phyloP scores from a whole-genome alignment of 1,139 yeast genomes.

The Pichia sp. region DNA sequence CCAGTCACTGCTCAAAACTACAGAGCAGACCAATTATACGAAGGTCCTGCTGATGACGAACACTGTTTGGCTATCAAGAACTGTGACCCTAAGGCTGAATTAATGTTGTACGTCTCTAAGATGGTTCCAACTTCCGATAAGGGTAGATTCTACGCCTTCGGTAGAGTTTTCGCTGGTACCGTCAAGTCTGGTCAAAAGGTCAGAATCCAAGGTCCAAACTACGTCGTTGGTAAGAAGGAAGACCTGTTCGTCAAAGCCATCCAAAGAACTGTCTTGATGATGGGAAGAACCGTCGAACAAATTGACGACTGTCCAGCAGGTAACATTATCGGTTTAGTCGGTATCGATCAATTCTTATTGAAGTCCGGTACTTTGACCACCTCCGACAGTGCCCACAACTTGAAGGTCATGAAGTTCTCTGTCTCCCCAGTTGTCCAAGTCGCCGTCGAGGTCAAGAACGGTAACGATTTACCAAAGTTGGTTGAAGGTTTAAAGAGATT shows the following conservation, averaged over 20 bases:
- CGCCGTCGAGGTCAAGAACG: conserved; percentile 99
- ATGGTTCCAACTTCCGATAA: conserved; percentile 99
- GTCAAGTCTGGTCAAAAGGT: conserved; percentile 98
- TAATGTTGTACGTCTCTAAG: conserved; percentile 99
- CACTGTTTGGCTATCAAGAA: conserved; percentile 88
- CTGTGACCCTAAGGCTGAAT: conserved; percentile 98
- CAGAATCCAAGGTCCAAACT: conserved; percentile 99
- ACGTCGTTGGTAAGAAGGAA: conserved; percentile 96
- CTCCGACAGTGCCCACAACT: conserved; percentile 94
- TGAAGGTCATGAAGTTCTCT: conserved; percentile 99
- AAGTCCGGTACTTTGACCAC: conserved; percentile 99
- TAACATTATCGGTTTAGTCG: conserved; percentile 99
- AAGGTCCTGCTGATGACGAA: conserved; percentile 97
- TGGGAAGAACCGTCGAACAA: conserved; percentile 98
- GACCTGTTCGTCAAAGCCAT: conserved; percentile 95
- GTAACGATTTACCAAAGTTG: conserved; percentile 98
- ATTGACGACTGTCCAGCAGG: conserved; percentile 99
- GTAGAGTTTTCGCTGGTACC: conserved; percentile 99
- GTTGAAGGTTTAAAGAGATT: conserved; percentile 99
- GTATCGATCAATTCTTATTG: conserved; percentile 99
- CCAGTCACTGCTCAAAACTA: conserved; percentile 98
- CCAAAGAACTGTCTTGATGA: conserved; percentile 99
- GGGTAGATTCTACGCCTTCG: conserved; percentile 99
- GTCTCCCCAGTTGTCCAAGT: conserved; percentile 99
- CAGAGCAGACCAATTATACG: conserved; percentile 99